A percentile compares a stretch with the other conserved stretches of the same genome.
These are phyloP conservation scores for Hortaea werneckii DNA, from an alignment of 2,329 filamentous ascomycete genomes.

Conservation along the genomic window DNA sequence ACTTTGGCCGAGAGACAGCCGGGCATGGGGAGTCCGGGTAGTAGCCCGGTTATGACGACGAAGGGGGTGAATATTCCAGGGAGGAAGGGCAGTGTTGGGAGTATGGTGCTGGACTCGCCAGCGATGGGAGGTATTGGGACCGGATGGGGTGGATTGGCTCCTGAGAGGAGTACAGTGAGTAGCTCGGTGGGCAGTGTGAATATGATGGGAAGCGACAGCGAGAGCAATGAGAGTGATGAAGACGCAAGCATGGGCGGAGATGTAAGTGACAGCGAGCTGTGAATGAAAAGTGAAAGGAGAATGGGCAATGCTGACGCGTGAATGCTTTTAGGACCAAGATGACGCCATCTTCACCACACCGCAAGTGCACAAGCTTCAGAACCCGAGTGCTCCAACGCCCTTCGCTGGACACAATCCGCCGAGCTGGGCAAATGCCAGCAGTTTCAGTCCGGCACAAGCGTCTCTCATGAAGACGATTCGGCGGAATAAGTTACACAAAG, in stretches of 20 bases:
- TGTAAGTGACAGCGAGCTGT: not conserved
- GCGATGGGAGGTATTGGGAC: constrained; percentile 31
- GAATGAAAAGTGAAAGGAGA: not conserved
- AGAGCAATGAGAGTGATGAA: constrained; percentile 54
- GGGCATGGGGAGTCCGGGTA: constrained; percentile 68
- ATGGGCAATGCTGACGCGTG: not conserved
- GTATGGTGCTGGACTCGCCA: constrained; percentile 50
- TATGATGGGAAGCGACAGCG: constrained; percentile 70
- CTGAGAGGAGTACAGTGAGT: constrained; percentile 62
- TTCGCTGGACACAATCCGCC: constrained; percentile 36
- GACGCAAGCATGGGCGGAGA: constrained; percentile 36
- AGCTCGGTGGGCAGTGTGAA: constrained; percentile 74
- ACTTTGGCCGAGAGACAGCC: constrained; percentile 61
- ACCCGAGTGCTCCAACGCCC: constrained; percentile 37
- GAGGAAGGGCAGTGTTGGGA: constrained; percentile 35
- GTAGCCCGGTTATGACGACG: constrained; percentile 73
- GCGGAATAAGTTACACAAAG: constrained; percentile 45
- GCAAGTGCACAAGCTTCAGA: constrained; percentile 53
- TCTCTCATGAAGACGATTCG: constrained; percentile 72
- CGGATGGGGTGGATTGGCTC: constrained; percentile 19
- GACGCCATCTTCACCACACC: constrained; percentile 78
- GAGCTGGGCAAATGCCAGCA: constrained; percentile 16
- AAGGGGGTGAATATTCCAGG: constrained; percentile 51
- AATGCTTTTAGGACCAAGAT: constrained; percentile 29
- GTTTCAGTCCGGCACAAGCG: constrained; percentile 22